These are phyloP conservation scores for Trametes cubensis DNA, from an alignment of 768 basidiomycete genomes.

Conservation along the genomic window DNA sequence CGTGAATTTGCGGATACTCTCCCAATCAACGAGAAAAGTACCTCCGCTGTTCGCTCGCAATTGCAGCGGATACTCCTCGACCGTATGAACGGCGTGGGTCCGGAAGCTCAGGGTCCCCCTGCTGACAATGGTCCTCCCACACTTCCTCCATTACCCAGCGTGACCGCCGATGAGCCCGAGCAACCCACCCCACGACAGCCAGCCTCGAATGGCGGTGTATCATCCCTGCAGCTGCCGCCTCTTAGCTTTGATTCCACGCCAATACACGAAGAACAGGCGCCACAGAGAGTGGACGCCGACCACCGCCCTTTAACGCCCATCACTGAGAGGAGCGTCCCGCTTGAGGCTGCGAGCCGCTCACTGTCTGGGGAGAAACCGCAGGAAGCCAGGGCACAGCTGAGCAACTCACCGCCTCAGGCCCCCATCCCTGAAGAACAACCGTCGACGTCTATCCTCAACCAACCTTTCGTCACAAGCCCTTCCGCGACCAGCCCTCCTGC, in stretches of 20 bases:
- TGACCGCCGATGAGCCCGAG: conserved; percentile 3
- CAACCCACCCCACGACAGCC: conserved; percentile 14
- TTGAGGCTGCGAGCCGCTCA: conserved; percentile 31
- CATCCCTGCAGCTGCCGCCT: conserved; percentile 64
- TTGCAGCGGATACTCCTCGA: conserved; percentile 64
- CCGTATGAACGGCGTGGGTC: conserved; percentile 53
- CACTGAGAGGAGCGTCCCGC: conserved; percentile 50
- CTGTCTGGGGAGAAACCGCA: conserved; percentile 22
- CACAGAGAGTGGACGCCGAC: conserved; percentile 13
- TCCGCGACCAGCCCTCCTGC: conserved; percentile 27
- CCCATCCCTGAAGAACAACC: conserved; percentile 16
- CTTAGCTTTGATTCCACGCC: conserved; percentile 47
- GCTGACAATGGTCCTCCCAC: conserved; percentile 23
- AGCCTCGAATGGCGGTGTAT: conserved; percentile 5
- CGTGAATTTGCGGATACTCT: conserved; percentile 73
- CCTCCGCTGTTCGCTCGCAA: conserved; percentile 64
- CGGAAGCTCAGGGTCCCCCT: conserved; percentile 17
- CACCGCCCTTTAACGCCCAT: conserved; percentile 62
- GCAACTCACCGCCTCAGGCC: background rate
- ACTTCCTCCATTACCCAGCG: conserved; percentile 32
- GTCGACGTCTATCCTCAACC: conserved; percentile 21
- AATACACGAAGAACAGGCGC: conserved; percentile 8
- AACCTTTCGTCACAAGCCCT: conserved; percentile 33
- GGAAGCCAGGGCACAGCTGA: background rate
- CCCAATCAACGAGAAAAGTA: conserved; percentile 81